Evolutionary conservation across 306 rosid species (phyloP).

Genomic region (Canavalia ensiformis): DNA sequence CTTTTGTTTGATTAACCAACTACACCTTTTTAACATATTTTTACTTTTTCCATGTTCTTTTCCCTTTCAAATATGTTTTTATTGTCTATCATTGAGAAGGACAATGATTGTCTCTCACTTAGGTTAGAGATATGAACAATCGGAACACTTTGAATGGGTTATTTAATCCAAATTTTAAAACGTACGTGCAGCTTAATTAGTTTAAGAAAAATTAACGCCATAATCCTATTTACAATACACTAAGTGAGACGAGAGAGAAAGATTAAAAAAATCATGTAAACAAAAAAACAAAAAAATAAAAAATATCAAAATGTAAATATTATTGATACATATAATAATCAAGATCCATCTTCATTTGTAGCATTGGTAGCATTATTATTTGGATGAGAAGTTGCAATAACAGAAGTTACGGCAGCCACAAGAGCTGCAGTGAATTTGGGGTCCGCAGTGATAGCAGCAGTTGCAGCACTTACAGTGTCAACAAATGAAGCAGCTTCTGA

Average conservation of each 20-base stretch:
- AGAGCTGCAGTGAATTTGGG: constrained; percentile 64
- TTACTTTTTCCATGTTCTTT: neutral
- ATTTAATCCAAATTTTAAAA: too few relatives aligned
- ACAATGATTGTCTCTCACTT: neutral
- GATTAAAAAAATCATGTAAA: too few relatives aligned
- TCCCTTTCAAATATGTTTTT: neutral
- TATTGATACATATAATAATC: too few relatives aligned
- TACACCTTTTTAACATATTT: neutral
- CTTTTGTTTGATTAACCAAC: constrained; percentile 2
- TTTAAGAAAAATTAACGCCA: too few relatives aligned
- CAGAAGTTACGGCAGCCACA: constrained; percentile 62
- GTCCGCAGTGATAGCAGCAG: constrained; percentile 62
- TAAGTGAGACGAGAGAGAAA: too few relatives aligned
- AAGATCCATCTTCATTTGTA: neutral
- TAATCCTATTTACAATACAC: too few relatives aligned
- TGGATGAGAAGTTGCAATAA: constrained; percentile 52
- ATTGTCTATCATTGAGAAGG: constrained; percentile 9
- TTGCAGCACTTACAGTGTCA: constrained; percentile 52
- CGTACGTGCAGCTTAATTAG: too few relatives aligned
- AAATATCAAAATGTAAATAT: too few relatives aligned
- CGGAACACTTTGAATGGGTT: neutral
- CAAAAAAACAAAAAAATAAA: too few relatives aligned
- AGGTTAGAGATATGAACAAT: neutral
- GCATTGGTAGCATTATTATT: constrained; percentile 34
- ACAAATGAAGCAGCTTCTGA: constrained; percentile 38